Evolutionary conservation across 345 rosid species (phyloP), one percentile per base, ranked within the genome.

Genomic region (Barbarea vulgaris): DNA sequence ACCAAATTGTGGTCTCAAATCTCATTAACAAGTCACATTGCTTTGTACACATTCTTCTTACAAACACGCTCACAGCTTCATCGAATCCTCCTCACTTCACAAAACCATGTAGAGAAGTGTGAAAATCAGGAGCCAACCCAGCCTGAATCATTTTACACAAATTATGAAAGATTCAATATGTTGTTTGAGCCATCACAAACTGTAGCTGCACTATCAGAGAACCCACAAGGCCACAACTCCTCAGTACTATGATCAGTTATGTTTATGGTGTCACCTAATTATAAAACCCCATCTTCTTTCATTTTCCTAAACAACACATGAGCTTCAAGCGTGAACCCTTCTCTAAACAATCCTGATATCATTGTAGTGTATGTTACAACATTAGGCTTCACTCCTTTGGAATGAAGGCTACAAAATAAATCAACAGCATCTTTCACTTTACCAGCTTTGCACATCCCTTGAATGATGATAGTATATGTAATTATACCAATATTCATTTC

Each of bases 381-480:
- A 56, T 52, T 69, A 62, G 80, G 80, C 58, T 70, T 63, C 48
- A 70, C 46, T 39, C 80, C 80, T 69, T 33, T 69, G 21, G 58
- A 60, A 46, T 50, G 19, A n/a, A 77, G 76, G 42, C 79, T 69
- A 41, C 56, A 39, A 52, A 76, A 76, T 19, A 69, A 41, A 50
- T 51, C 63, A 19, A 76, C 18, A 18, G 67, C 80, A 30, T 61
- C 70, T 69, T 44, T 69, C 37, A 76, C 51, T 55, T 76, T 68
- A 68, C 80, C 75, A 2, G 50, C 70, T 53, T 53, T 76, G 24
- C 75, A 68, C 75, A 76, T 69, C 64, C 74, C 80, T 51, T 61
- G 50, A 33, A 68, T 76, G 22, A 76, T 51, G 42, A 62, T 53
- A 0, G 69, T 76, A 25, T 69, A 76, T 24, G 75, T 76, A 18